phyloP scores from a whole-genome alignment of 2,329 filamentous ascomycete genomes.

The Macrophomina phaseolina region DNA sequence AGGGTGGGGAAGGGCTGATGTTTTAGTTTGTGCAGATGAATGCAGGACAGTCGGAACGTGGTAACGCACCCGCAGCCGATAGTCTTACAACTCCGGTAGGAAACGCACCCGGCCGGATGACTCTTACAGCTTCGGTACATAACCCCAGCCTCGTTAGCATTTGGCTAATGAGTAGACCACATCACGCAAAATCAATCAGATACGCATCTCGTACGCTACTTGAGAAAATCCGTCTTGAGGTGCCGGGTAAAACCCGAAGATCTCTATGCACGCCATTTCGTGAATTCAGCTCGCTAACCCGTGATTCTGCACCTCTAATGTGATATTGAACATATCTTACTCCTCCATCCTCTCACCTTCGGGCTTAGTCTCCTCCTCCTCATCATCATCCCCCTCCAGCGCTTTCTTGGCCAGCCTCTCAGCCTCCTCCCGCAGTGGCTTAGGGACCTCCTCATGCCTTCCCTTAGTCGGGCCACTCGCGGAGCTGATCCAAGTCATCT shows the following conservation, averaged over 20 bases:
- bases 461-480: conserved; percentile 88
- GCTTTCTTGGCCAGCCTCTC: conserved; percentile 91
- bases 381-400: conserved; percentile 82
- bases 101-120: too few relatives aligned
- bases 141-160: background rate
- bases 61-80: background rate
- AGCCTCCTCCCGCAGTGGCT: conserved; percentile 87
- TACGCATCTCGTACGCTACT: background rate
- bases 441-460: conserved; percentile 90
- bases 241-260: conserved; percentile 1
- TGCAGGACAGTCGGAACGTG: background rate
- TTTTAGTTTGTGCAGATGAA: background rate
- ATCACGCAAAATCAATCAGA: too few relatives aligned
- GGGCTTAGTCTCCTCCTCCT: conserved; percentile 72
- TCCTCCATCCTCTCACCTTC: conserved; percentile 87
- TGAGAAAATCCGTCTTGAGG: background rate
- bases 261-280: conserved; percentile 25
- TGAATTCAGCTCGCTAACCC: conserved; percentile 19
- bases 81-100: background rate
- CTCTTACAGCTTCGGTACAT: too few relatives aligned
- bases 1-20: background rate
- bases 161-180: too few relatives aligned
- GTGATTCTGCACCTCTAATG: conserved; percentile 13
- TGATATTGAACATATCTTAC: conserved; percentile 50
- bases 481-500: conserved; percentile 97